Evolutionary conservation across 805 yeast species (phyloP).

Genomic region (Kuraishia piskuri): DNA sequence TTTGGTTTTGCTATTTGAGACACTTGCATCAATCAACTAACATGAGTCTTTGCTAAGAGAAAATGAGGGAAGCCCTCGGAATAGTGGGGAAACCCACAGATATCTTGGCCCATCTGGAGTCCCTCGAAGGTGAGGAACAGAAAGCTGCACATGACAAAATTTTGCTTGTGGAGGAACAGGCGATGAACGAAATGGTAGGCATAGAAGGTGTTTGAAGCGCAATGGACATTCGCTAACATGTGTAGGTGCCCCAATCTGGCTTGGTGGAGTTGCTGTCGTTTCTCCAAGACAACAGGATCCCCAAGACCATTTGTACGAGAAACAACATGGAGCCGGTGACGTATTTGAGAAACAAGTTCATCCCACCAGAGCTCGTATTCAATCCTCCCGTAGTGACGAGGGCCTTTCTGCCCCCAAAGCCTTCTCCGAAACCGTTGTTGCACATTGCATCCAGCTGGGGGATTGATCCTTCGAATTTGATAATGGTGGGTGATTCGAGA

Average conservation of each 20-base stretch:
- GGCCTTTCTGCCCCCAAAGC: conserved; percentile 60
- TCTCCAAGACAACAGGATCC: conserved; percentile 20
- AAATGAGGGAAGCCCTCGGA: conserved; percentile 55
- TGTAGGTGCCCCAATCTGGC: conserved; percentile 31
- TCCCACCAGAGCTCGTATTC: conserved; percentile 28
- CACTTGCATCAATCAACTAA: not conserved
- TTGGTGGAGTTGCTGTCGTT: conserved; percentile 30
- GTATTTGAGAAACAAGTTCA: conserved; percentile 34
- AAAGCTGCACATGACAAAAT: conserved; percentile 36
- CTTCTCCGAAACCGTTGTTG: conserved; percentile 53
- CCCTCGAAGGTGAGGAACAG: conserved; percentile 30
- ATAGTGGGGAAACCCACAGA: conserved; percentile 36
- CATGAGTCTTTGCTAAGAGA: conserved; percentile 17
- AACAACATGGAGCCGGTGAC: conserved; percentile 47
- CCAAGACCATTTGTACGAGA: conserved; percentile 56
- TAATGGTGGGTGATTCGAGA: conserved; percentile 69
- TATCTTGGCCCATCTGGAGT: conserved; percentile 41
- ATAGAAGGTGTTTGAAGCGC: not conserved
- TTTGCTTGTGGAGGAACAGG: conserved; percentile 45
- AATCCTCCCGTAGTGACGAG: conserved; percentile 50
- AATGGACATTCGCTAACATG: not conserved
- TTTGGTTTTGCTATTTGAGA: not conserved
- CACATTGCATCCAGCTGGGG: conserved; percentile 46
- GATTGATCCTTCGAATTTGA: conserved; percentile 31
- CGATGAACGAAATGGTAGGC: conserved; percentile 47